Evolutionary conservation across 2,329 filamentous ascomycete genomes (phyloP).

Genomic region (Cordyceps fumosorosea): DNA sequence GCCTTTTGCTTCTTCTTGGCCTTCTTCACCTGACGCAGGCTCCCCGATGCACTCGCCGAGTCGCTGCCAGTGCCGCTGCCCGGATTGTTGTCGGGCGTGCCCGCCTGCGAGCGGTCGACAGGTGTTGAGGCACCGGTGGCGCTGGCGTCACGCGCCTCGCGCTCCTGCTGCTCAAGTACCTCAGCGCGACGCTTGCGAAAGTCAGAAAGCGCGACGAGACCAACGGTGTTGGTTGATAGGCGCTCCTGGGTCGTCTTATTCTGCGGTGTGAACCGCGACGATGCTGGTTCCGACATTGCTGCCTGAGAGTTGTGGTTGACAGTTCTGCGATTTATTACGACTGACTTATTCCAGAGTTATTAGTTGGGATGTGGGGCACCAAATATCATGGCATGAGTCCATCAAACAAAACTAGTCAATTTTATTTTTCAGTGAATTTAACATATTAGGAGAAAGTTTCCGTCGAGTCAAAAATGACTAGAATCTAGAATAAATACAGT

Average conservation of each 20-base stretch:
- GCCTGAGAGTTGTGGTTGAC: constrained; percentile 2
- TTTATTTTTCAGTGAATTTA: no score
- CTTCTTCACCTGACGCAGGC: constrained; percentile 22
- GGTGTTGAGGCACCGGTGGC: constrained; percentile 40
- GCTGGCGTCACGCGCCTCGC: constrained; percentile 63
- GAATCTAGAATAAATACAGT: background rate
- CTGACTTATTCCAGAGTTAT: background rate
- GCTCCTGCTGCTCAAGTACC: constrained; percentile 84
- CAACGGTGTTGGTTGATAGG: constrained; percentile 80
- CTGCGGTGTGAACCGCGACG: constrained; percentile 66
- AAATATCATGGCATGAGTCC: background rate
- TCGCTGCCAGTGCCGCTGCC: constrained; percentile 25
- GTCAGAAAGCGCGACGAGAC: constrained; percentile 84
- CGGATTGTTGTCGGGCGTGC: constrained; percentile 36
- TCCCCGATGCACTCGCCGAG: constrained; percentile 17
- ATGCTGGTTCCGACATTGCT: constrained; percentile 34
- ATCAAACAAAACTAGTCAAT: no score
- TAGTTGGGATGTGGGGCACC: background rate
- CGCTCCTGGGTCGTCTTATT: constrained; percentile 72
- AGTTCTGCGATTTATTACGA: background rate
- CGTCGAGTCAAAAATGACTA: no score
- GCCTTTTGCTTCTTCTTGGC: constrained; percentile 37
- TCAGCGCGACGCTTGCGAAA: constrained; percentile 94
- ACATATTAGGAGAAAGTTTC: no score
- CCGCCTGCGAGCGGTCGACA: constrained; percentile 38